These are phyloP conservation scores for Podospora comata DNA, from an alignment of 495 filamentous ascomycete genomes.

Conservation along the genomic window DNA sequence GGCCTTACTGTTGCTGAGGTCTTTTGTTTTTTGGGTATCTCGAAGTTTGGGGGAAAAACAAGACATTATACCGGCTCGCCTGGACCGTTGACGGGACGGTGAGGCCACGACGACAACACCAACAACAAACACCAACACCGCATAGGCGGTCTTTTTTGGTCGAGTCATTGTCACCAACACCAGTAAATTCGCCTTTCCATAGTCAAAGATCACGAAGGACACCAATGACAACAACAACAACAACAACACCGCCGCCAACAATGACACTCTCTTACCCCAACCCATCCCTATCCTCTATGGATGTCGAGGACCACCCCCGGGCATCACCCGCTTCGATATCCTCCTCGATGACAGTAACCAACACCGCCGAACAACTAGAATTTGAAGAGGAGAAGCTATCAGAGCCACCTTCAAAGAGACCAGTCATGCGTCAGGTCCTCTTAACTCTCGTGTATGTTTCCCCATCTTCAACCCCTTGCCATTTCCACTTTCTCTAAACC, in stretches of 20 bases:
- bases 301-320: constrained; percentile 7
- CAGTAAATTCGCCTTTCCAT: neutral
- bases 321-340: neutral
- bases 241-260: constrained; percentile 12
- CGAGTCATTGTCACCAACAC: neutral
- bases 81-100: neutral
- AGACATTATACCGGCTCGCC: neutral
- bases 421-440: constrained; percentile 18
- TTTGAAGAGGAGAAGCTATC: constrained; percentile 6
- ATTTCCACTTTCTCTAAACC: neutral
- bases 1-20: constrained; percentile 2
- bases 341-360: neutral
- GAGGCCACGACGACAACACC: neutral
- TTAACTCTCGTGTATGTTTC: constrained; percentile 28
- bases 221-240: neutral
- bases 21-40: neutral
- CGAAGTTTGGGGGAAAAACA: constrained; percentile 2
- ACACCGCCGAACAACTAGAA: constrained; percentile 10
- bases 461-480: neutral
- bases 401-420: neutral
- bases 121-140: neutral
- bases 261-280: constrained; percentile 33
- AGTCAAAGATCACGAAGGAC: neutral
- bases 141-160: neutral
- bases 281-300: constrained; percentile 28